These are phyloP conservation scores for Solanum ossicruentum DNA, from an alignment of 257 asterid genomes.

Conservation along the genomic window DNA sequence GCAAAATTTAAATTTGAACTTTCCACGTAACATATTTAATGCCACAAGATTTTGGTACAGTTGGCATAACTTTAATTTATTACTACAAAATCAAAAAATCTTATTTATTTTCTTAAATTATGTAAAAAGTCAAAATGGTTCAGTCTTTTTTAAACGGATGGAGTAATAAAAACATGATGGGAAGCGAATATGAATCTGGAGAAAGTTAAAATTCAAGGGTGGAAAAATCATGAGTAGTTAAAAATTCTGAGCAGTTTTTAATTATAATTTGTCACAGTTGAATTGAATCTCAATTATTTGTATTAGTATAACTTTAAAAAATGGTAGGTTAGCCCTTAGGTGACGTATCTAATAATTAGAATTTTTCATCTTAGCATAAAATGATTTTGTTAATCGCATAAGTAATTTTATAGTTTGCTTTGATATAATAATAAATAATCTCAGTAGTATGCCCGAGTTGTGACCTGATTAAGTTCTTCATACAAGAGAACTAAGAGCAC, in stretches of 20 bases:
- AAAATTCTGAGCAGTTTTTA: neutral
- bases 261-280: neutral
- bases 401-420: neutral
- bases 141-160: too few species aligned
- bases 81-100: too few species aligned
- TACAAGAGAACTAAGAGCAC: neutral
- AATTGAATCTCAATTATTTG: neutral
- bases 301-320: neutral
- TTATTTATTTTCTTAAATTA: too few species aligned
- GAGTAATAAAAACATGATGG: neutral
- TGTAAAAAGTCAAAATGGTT: too few species aligned
- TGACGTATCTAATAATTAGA: neutral
- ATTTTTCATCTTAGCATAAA: neutral
- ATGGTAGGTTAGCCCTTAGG: neutral
- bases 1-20: too few species aligned
- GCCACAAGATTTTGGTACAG: too few species aligned
- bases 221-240: neutral
- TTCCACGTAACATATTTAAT: too few species aligned
- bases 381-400: neutral
- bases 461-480: neutral
- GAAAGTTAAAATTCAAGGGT: neutral
- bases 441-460: neutral
- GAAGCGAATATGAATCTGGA: neutral
- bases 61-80: too few species aligned
- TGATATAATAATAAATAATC: neutral